Evolutionary conservation across 1,284 basidiomycete genomes (phyloP), one percentile per base, ranked within the genome.

Genomic region (Cronartium quercuum): DNA sequence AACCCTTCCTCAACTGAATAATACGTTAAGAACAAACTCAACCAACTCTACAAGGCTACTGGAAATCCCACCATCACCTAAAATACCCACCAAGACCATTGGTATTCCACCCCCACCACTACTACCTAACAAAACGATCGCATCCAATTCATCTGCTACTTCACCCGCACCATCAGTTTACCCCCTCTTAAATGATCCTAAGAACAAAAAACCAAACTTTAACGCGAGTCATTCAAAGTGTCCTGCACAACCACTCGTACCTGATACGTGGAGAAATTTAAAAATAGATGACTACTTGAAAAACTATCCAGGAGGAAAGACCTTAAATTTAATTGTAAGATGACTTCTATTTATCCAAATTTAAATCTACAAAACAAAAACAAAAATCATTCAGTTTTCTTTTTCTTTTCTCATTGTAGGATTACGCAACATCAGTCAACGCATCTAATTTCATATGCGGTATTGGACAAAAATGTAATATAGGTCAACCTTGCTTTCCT

Each of bases 391-490:
- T 37, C 34, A 35, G 18, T 21, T 3, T 37, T 55, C 58, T 10
- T n/a, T 47, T 68, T 37, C n/a, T 57, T 55, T 47, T 4, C 47
- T 70, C 29, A 1, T 7, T 18, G n/a, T 44, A 73, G 69, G 44
- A 65, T 15, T 73, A 65, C 60, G 69, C 69, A n/a, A 65, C 62
- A 12, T 29, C 62, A 21, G n/a, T 55, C 12, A 65, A 73, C 13
- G 61, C 61, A n/a, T 51, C 62, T n/a, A 73, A 73, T 41, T 73
- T 73, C 51, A 47, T 58, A 1, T 73, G 69, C 51, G 62, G 69
- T 13, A 42, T 73, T 15, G 69, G 69, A 40, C 44, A 44, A 9
- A 55, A 42, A 35, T 73, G 69, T 41, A 57, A 73, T 40, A 42
- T 44, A 15, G 69, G 69, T 18, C 69, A 73, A 42, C 69, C 62